phyloP scores from a whole-genome alignment of 1,284 basidiomycete genomes.

The Hymenochaete sp. region DNA sequence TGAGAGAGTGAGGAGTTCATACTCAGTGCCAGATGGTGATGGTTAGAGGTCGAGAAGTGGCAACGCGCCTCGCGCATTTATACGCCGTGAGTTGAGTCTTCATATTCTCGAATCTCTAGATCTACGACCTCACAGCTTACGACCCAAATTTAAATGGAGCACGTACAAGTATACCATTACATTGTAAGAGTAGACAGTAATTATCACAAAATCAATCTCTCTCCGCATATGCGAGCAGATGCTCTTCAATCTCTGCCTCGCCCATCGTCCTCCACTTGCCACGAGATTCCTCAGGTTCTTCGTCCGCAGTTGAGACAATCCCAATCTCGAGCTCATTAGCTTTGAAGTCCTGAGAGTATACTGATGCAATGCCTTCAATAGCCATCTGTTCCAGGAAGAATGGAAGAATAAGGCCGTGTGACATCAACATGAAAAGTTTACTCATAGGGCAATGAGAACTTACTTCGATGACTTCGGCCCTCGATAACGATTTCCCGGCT shows the following conservation, averaged over 20 bases:
- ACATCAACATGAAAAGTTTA: constrained; percentile 1
- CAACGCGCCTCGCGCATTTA: too few species aligned
- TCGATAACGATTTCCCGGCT: constrained; percentile 57
- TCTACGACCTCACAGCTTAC: too few species aligned
- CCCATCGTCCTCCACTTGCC: constrained; percentile 81
- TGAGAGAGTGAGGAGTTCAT: too few species aligned
- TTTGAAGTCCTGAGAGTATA: constrained; percentile 95
- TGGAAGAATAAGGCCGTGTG: too few species aligned
- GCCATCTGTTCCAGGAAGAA: constrained; percentile 59
- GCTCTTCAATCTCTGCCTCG: constrained; percentile 77
- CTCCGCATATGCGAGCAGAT: constrained; percentile 87
- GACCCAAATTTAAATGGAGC: too few species aligned
- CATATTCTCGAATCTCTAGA: too few species aligned
- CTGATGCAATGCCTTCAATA: constrained; percentile 88
- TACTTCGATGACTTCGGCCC: constrained; percentile 79
- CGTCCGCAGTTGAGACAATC: constrained; percentile 64
- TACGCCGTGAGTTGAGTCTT: too few species aligned
- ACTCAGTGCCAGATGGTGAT: too few species aligned
- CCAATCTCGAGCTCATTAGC: constrained; percentile 82
- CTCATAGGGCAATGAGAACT: constrained; percentile 19
- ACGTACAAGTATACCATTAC: not conserved
- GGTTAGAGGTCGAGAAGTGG: too few species aligned
- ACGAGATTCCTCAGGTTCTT: constrained; percentile 56
- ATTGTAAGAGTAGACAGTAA: not conserved
- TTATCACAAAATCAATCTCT: constrained; percentile 64